Evolutionary conservation across 2,329 filamentous ascomycete genomes (phyloP), one percentile per base, ranked within the genome.

Genomic region (Ilyonectria sp.): DNA sequence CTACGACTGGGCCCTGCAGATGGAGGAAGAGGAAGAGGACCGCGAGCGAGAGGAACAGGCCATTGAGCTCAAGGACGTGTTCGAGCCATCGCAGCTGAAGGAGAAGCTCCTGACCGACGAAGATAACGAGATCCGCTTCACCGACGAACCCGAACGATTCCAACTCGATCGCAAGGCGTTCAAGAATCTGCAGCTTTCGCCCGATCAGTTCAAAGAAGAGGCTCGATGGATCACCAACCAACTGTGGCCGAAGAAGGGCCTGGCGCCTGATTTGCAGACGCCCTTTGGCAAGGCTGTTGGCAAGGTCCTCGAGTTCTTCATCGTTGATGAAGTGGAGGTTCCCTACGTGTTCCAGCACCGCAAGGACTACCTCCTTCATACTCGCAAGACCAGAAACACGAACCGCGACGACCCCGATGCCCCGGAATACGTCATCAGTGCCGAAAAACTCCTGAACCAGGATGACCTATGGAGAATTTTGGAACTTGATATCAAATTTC

Each of bases 321-420:
- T 97, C 57, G 90, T 95, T 4, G 95, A 98, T 71, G 94, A 97
- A 73, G 94, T 95, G 74, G 96, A 99, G 80, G 94, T 98, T 1
- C 95, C 96, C 0, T 99, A 97, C 80, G 96, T 99, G 74, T 98
- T 98, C 81, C 95, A 98, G 80, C 96, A 99, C 78, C 94, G 96
- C 68, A 97, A 98, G 81, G 96, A 99, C 79, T 99, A 98, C 78
- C 88, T 99, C 49, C 97, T 99, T 63, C 94, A 98, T 76, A 93
- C 93, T 26, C 92, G 91, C 71, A 94, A 93, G 77, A 87, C 88
- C 7, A 83, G 86, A 61, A 87, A 90, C 83, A 79, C 90, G 77
- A 81, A 86, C 31, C 86, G 87, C 17, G 87, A 91, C 64, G 92
- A 95, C 71, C 87, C 89, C 9, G 91, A 94, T 74, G 90, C 88